These are phyloP conservation scores for Verticillium nubilum DNA, from an alignment of 2,329 filamentous ascomycete species.

Conservation along the genomic window DNA sequence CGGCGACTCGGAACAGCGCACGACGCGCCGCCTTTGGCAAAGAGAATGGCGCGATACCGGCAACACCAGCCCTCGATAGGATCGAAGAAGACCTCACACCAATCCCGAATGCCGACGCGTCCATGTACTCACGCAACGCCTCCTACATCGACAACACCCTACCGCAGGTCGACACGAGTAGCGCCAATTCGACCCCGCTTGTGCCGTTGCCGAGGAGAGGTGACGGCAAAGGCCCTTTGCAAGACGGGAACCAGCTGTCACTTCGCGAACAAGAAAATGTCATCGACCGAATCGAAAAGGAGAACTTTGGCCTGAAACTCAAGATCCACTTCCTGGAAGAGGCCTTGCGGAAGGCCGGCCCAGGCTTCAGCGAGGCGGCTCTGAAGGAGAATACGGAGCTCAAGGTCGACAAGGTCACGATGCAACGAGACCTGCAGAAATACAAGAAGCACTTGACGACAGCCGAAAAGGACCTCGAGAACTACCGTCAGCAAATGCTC, in stretches of 20 bases:
- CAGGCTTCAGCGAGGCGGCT: constrained; percentile 82
- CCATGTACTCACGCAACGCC: constrained; percentile 63
- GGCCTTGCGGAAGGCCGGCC: constrained; percentile 77
- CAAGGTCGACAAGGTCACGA: constrained; percentile 85
- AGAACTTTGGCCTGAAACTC: constrained; percentile 94
- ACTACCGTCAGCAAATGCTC: constrained; percentile 73
- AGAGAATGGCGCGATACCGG: constrained; percentile 52
- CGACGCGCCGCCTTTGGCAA: constrained; percentile 53
- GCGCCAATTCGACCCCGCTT: constrained; percentile 76
- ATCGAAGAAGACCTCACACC: constrained; percentile 70
- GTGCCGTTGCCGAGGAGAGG: constrained; percentile 60
- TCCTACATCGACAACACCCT: constrained; percentile 65
- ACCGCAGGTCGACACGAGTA: constrained; percentile 72
- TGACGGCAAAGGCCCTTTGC: constrained; percentile 61
- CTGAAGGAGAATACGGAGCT: constrained; percentile 94
- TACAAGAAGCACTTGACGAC: constrained; percentile 79
- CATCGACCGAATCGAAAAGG: constrained; percentile 94
- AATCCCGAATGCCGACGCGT: constrained; percentile 68
- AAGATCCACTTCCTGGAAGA: constrained; percentile 97
- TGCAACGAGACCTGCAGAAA: constrained; percentile 79
- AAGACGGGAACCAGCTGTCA: constrained; percentile 86
- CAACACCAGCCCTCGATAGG: constrained; percentile 65
- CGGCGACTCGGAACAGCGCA: constrained; percentile 65
- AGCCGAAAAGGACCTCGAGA: constrained; percentile 82
- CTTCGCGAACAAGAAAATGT: constrained; percentile 92